These are phyloP conservation scores for Fusarium nematophilum DNA, from an alignment of 2,329 filamentous ascomycete genomes.

Conservation along the genomic window DNA sequence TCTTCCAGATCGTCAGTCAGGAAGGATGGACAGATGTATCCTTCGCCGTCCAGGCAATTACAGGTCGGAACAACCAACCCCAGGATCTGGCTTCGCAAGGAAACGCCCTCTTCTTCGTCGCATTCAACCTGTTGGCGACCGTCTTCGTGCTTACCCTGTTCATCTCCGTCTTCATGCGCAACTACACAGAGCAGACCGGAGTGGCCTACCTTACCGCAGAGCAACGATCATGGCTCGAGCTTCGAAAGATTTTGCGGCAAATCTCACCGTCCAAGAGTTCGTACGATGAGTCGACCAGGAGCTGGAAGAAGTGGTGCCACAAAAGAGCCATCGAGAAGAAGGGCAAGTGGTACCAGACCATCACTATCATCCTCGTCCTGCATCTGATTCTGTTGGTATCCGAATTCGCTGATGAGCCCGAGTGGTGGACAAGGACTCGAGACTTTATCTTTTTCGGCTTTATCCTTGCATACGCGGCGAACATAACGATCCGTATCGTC, in stretches of 20 bases:
- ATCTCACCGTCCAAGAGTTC: constrained; percentile 95
- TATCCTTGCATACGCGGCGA: constrained; percentile 83
- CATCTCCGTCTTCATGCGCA: constrained; percentile 99
- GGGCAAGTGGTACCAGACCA: constrained; percentile 87
- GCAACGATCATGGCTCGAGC: constrained; percentile 95
- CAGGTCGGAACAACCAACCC: constrained; percentile 80
- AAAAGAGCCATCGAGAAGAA: constrained; percentile 93
- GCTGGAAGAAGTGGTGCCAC: constrained; percentile 94
- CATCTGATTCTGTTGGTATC: constrained; percentile 86
- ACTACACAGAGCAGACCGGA: constrained; percentile 98
- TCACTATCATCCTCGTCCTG: constrained; percentile 82
- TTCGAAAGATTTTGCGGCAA: constrained; percentile 90
- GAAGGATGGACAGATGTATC: constrained; percentile 98
- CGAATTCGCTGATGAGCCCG: constrained; percentile 84
- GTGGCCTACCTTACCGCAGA: constrained; percentile 96
- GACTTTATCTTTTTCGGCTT: constrained; percentile 84
- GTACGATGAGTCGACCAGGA: constrained; percentile 78
- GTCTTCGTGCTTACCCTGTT: constrained; percentile 98
- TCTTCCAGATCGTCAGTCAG: constrained; percentile 98
- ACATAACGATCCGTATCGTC: constrained; percentile 84
- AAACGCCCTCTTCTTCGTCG: constrained; percentile 93
- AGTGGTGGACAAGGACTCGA: constrained; percentile 76
- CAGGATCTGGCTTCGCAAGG: constrained; percentile 75
- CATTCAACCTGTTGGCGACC: constrained; percentile 95
- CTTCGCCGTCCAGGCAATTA: constrained; percentile 84